Conservation (phyloP, 345 rosid genomes). For the Lepidium didymum region DNA sequence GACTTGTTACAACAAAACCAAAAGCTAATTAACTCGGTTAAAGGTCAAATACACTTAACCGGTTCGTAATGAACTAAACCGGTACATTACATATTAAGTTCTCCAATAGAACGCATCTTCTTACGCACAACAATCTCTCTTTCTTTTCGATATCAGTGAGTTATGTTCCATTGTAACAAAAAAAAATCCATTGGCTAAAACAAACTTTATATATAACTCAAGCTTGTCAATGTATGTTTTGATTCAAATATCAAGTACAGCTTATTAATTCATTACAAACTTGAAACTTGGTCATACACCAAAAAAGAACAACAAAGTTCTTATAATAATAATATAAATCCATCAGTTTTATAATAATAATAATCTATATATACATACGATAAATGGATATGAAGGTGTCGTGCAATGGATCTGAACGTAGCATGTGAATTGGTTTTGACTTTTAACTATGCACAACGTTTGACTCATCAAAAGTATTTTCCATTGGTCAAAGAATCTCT, state of each 20-base stretch:
- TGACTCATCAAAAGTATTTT: slow-evolving; percentile 1
- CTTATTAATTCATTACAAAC: not conserved
- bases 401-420: slow-evolving; percentile 5
- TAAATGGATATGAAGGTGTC: too few species aligned
- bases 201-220: not conserved
- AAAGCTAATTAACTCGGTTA: too few species aligned
- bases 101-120: not conserved
- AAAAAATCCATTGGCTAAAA: not conserved
- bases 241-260: not conserved
- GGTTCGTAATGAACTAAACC: too few species aligned
- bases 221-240: not conserved
- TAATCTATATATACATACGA: too few species aligned
- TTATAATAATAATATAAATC: not conserved
- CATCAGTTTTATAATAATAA: too few species aligned
- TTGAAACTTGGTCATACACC: not conserved
- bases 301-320: not conserved
- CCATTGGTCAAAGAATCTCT: slow-evolving; percentile 14
- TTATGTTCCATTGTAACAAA: not conserved
- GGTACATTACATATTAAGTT: too few species aligned
- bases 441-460: slow-evolving; percentile 5
- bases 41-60: too few species aligned
- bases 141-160: too few species aligned
- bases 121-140: not conserved
- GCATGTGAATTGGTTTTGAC: slow-evolving; percentile 17
- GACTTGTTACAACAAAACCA: too few species aligned